Base-by-base conservation (phyloP, 305 asterid genomes). In the Solanum hybrid region DNA sequence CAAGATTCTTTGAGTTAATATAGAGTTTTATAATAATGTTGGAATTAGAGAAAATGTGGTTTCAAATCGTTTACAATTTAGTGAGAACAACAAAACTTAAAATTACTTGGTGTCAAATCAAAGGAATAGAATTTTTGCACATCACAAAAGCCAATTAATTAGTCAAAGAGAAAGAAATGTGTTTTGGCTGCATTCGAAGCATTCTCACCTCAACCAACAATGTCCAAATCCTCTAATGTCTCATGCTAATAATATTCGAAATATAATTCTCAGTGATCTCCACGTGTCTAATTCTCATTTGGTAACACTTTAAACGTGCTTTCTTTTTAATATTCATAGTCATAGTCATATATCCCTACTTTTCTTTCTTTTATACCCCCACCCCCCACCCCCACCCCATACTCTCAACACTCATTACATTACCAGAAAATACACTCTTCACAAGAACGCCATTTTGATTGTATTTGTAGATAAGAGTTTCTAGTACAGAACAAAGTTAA, bases 251-350 rank as follows among this genome's bases (percentile, higher is more conserved):
- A 68, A n/a, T 82, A 82, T 41, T 41, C 87, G 78, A 77, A 24
- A 77, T 29, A 77, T 22, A 34, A 24, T 70, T 15, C 79, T 88
- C 79, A 41, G 81, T 88, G 79, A 9, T 78, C 57, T 88, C 90
- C 79, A 78, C 79, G 87, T 78, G 90, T 78, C 33, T 13, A 7
- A 65, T 65, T 51, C 13, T 17, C 22, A 78, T 88, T 88, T 29
- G 90, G 76, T 88, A 24, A 24, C 36, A 78, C 90, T 88, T 88
- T 88, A 78, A 88, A 88, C 90, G 79, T 88, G 90, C 75, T 88
- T 38, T 77, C 75, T 38, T 70, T 68, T 87, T 26, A 20, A 45
- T 45, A 45, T 81, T 81, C 87, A 79, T 24, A 27, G 34, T 65
- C 26, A 65, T 65, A 32, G 37, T 70, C 14, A 70, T 70, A 33